phyloP scores from a whole-genome alignment of 768 basidiomycete genomes.

The Leccinellum luteum region DNA sequence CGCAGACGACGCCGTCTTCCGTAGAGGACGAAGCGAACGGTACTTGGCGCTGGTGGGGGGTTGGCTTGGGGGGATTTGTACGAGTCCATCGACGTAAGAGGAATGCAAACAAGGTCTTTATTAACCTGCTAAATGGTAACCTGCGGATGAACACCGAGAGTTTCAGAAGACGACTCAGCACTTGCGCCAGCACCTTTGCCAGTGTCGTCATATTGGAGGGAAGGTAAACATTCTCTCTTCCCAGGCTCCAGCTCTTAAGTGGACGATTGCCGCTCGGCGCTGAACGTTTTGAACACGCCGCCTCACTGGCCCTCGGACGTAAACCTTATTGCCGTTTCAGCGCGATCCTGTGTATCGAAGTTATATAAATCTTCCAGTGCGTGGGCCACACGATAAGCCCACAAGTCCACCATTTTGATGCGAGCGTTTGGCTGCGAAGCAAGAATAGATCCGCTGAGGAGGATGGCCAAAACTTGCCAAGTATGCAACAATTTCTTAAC shows the following conservation, averaged over 20 bases:
- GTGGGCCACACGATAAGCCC: too few species aligned
- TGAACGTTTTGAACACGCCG: background rate
- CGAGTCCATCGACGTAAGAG: slow-evolving; percentile 5
- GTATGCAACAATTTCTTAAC: too few species aligned
- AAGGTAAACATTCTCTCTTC: background rate
- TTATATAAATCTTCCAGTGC: too few species aligned
- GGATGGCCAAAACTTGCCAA: too few species aligned
- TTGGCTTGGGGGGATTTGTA: background rate
- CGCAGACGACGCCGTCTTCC: slow-evolving; percentile 4
- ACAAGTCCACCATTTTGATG: too few species aligned
- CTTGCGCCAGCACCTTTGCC: background rate
- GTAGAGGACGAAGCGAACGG: background rate
- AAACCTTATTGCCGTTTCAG: background rate
- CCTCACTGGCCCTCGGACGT: background rate
- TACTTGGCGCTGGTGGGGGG: background rate
- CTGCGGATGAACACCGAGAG: background rate
- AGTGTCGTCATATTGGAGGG: background rate
- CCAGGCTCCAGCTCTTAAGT: background rate
- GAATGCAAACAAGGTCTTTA: slow-evolving; percentile 1
- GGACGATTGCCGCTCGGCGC: background rate
- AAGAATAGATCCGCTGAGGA: too few species aligned
- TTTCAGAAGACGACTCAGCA: slow-evolving; percentile 4
- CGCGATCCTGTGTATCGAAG: background rate
- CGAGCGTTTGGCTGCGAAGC: background rate
- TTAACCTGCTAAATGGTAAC: background rate